phyloP scores from a whole-genome alignment of 192 early-diverging fungal genomes.

The Backusella tarrabulga region DNA sequence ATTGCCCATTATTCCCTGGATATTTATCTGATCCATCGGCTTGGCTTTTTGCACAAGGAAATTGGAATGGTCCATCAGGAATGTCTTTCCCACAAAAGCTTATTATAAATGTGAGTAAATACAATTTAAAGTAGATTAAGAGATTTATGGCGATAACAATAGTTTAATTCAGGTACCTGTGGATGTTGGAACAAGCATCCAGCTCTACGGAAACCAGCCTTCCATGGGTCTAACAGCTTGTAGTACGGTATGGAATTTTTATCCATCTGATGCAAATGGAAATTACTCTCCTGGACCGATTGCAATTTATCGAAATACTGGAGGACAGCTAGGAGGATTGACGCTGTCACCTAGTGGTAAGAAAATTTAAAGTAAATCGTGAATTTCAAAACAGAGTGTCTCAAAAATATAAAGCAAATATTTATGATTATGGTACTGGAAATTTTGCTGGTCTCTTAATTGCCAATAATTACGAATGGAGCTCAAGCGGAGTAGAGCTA shows the following conservation, averaged over 20 bases:
- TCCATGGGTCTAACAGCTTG: neutral
- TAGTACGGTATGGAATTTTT: conserved; percentile 13
- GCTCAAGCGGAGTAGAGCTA: neutral
- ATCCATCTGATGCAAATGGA: neutral
- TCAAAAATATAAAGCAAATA: neutral
- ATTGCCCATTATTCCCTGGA: neutral
- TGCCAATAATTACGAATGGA: neutral
- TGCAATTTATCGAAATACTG: neutral
- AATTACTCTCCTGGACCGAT: neutral
- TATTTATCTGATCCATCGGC: neutral
- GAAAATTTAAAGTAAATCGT: neutral
- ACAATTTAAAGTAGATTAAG: neutral
- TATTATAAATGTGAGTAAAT: neutral
- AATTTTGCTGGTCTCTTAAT: conserved; percentile 1
- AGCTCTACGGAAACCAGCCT: neutral
- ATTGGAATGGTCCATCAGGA: conserved; percentile 16
- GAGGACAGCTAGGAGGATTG: conserved; percentile 1
- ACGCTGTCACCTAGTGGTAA: conserved; percentile 1
- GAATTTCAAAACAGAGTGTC: neutral
- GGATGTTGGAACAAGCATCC: neutral
- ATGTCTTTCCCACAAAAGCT: neutral
- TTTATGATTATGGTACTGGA: neutral
- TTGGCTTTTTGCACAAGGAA: neutral
- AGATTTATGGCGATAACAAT: neutral
- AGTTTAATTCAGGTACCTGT: neutral